These are phyloP conservation scores for Sporothrix dimorphospora DNA, from an alignment of 2,329 filamentous ascomycete species.

Conservation along the genomic window DNA sequence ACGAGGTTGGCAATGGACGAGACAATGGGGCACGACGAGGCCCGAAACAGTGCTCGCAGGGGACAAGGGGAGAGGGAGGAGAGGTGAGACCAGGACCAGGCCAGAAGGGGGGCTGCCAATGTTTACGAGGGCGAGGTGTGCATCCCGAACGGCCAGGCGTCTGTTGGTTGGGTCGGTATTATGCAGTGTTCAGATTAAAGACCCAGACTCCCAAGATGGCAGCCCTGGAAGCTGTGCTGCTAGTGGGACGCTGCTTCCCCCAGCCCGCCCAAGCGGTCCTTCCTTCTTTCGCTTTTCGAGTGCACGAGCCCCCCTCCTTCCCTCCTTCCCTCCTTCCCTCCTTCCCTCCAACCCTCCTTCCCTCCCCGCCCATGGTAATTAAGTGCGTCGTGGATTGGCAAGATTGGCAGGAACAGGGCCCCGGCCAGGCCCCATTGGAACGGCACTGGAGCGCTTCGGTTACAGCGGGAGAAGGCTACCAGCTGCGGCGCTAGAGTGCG, in stretches of 20 bases:
- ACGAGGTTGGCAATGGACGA: background rate
- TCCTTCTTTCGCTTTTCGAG: background rate
- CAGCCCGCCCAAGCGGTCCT: background rate
- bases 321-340: conserved; percentile 12
- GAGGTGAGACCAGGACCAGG: conserved; percentile 16
- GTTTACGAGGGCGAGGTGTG: conserved; percentile 13
- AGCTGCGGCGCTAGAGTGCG: background rate
- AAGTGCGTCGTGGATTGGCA: conserved; percentile 11
- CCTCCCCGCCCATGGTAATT: conserved; percentile 1
- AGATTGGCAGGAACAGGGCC: conserved; percentile 14
- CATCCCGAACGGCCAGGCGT: conserved; percentile 4
- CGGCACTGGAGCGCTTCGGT: background rate
- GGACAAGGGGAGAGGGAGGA: background rate
- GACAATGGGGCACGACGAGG: conserved; percentile 10
- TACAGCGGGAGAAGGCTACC: background rate
- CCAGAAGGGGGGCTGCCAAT: conserved; percentile 9
- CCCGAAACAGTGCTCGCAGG: conserved; percentile 16
- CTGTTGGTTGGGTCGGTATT: background rate
- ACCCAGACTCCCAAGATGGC: background rate
- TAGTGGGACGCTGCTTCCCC: background rate
- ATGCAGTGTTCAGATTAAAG: background rate
- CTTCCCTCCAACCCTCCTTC: conserved; percentile 11
- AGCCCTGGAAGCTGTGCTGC: background rate
- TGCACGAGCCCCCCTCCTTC: background rate
- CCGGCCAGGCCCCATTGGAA: background rate